Evolutionary conservation across 2,329 filamentous ascomycete genomes (phyloP).

Genomic region (Apiospora rasikravindrae): DNA sequence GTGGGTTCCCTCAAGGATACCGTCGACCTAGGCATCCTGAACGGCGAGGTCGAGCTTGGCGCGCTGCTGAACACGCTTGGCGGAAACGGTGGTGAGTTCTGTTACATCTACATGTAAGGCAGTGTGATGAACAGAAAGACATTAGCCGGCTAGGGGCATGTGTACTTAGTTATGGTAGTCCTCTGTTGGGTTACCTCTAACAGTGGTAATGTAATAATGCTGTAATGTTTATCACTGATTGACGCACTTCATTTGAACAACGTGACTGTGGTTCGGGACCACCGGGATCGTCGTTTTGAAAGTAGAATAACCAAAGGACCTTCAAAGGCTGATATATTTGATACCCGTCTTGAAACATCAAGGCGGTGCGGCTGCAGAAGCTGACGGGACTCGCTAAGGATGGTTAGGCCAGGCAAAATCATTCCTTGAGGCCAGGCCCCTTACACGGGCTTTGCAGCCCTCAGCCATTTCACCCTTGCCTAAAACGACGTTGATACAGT

Average conservation of each 20-base stretch:
- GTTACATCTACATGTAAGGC: slow-evolving; percentile 33
- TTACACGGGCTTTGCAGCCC: too few relatives aligned
- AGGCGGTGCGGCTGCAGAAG: background rate
- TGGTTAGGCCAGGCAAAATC: too few relatives aligned
- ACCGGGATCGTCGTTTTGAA: background rate
- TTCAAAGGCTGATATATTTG: background rate
- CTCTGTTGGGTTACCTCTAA: background rate
- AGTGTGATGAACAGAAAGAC: too few relatives aligned
- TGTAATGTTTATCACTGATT: background rate
- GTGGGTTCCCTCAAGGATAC: slow-evolving; percentile 31
- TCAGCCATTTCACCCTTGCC: too few relatives aligned
- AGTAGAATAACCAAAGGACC: background rate
- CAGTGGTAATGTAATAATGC: background rate
- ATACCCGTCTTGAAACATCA: background rate
- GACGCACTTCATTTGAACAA: background rate
- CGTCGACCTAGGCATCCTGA: slow-evolving; percentile 30
- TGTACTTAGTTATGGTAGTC: background rate
- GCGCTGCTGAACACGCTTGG: slow-evolving; percentile 35
- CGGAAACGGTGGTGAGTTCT: slow-evolving; percentile 34
- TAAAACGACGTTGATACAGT: too few relatives aligned
- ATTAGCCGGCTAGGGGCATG: background rate
- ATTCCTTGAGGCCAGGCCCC: too few relatives aligned
- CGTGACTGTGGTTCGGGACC: background rate
- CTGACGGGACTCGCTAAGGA: background rate
- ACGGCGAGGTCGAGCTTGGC: slow-evolving; percentile 28